Evolutionary conservation across 106 monocot species (phyloP), one percentile per base, ranked within the genome.

Genomic region (Phalaenopsis equestris): DNA sequence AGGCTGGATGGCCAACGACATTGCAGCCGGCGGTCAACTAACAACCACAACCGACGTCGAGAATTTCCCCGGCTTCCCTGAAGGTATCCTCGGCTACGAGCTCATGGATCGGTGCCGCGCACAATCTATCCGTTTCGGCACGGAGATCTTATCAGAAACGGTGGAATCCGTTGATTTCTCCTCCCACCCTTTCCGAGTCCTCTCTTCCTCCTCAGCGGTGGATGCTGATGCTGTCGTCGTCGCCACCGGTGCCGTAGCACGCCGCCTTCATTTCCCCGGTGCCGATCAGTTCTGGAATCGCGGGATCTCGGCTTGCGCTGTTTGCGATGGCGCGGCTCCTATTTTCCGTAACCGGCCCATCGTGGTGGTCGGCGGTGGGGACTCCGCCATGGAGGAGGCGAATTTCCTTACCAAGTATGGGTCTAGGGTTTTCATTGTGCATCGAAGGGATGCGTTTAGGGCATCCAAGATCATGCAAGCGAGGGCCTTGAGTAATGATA

Each of bases 31-130:
- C 1, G 94, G 94, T 7, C 96, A 97, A 83, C 92, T 97, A 56
- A 97, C 94, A 78, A 97, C 97, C 73, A 97, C 97, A 73, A 92
- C 97, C 73, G 97, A 97, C 65, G 97, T 97, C 12, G 97, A 97
- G 82, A 97, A 97, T 87, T 94, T 94, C 84, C 97, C 94, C 6
- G 97, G 97, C 8, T 97, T 97, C 56, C 96, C 96, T 5, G 89
- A 92, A 1, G 97, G 94, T 8, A 97, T 97, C 84, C 82, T 84
- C 2, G 94, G 97, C 56, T 30, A 47, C 56, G 97, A 94, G 8
- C 82, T 97, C 82, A 94, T 90, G 83, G 94, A 97, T 67, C 84
- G 80, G 14, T 96, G 91, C 83, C 86, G 93, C 64, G 81, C 81
- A 23, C 96, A 96, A 70, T 90, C 93, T 0, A 58, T 81, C 19